Evolutionary conservation across 2,329 filamentous ascomycete species (phyloP).

Genomic region (Fusarium sp.): DNA sequence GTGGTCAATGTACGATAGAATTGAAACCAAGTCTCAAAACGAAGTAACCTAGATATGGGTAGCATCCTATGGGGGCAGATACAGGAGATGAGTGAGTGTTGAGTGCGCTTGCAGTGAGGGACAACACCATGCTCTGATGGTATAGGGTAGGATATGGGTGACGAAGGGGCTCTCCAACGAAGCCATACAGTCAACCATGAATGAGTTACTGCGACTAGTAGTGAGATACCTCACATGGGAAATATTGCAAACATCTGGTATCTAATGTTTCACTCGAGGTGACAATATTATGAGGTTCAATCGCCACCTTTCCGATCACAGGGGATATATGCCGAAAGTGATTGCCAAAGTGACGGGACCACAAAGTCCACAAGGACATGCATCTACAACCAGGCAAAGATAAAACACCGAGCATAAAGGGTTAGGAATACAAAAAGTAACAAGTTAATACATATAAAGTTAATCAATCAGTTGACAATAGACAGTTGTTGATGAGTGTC

Average conservation of each 20-base stretch:
- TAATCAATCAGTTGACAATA: neutral
- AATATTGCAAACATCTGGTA: neutral
- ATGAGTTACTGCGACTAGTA: neutral
- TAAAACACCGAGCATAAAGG: neutral
- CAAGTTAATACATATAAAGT: rapidly evolving
- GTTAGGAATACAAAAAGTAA: rapidly evolving
- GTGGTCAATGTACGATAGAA: neutral
- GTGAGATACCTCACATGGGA: neutral
- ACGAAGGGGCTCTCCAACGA: neutral
- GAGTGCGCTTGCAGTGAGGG: neutral
- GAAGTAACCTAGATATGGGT: neutral
- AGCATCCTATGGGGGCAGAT: neutral
- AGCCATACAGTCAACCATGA: neutral
- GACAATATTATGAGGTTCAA: neutral
- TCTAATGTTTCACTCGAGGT: rapidly evolving
- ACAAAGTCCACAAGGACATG: neutral
- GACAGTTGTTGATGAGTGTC: neutral
- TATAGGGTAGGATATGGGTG: neutral
- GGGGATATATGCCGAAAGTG: neutral
- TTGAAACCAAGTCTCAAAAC: neutral
- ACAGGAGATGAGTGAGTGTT: neutral
- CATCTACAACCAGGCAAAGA: neutral
- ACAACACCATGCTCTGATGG: neutral
- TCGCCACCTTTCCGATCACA: neutral
- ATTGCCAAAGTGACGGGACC: neutral